Base-by-base conservation (phyloP, 352 stramenopile species). In the Pythium inflatum region DNA sequence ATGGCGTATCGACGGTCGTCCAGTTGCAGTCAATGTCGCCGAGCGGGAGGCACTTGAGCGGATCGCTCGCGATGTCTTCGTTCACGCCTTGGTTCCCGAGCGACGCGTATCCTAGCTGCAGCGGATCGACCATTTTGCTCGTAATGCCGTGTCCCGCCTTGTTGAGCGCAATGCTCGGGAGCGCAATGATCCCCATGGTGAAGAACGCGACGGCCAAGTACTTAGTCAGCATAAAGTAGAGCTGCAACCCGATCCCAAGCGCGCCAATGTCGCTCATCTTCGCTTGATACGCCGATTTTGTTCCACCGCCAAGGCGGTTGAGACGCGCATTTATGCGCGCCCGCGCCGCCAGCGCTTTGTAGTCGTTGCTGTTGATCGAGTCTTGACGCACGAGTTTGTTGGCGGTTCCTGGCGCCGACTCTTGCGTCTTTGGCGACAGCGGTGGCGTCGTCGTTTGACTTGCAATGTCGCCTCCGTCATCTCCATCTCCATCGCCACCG, bases 201-300 rank as follows among this genome's bases (percentile, higher is more conserved):
- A 92, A 50, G 56, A 96, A 93, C 6, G 74, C 70, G 22, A 87
- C 69, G 31, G 73, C 72, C 59, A 92, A 54, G 55, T 92, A 90
- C 78, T 94, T 92, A 45, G 85, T 90, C 31, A 96, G 66, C 74
- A 94, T 85, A 40, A 96, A 96, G 50, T 94, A 96, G 5, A 96
- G 75, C 75, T 91, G 80, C 71, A 96, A 78, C 13, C 87, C 88
- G 41, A 96, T 93, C 18, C 88, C 88, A 33, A 96, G 65, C 27
- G 80, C 79, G 24, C 82, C 87, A 49, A 96, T 94, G 68, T 92
- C 84, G 46, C 62, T 71, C 82, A 94, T 91, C 1, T 80, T 74
- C 28, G 79, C 82, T 28, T 90, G 68, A 22, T 88, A 81, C 1
- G 83, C 77, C 24, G 82, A 85, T 49, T 92, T 94, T 57, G 74